Percentiles rank a stretch among this genome's conserved stretches.
Conservation (phyloP, 257 asterid species). For the Solanum etuberosum region DNA sequence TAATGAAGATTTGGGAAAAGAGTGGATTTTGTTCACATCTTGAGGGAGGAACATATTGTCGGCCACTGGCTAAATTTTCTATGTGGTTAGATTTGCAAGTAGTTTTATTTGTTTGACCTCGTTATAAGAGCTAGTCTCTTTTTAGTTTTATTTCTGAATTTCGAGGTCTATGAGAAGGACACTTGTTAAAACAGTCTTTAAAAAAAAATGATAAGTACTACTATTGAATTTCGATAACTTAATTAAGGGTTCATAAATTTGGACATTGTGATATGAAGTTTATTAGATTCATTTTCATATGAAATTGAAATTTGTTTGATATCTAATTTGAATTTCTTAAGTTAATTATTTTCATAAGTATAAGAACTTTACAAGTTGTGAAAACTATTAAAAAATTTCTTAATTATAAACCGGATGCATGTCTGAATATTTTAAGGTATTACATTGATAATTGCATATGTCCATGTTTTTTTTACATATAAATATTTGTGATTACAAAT, state of each 20-base stretch:
- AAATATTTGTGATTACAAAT: background rate
- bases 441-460: background rate
- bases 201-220: background rate
- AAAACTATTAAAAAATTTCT: background rate
- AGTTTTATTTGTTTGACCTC: slow-evolving; percentile 22
- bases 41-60: slow-evolving; percentile 34
- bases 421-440: background rate
- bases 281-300: background rate
- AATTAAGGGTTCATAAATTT: background rate
- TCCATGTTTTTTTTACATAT: accelerated
- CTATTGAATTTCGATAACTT: background rate
- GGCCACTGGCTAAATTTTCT: slow-evolving; percentile 33
- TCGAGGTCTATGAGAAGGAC: background rate
- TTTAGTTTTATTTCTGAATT: background rate
- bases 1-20: background rate
- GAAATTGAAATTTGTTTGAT: background rate
- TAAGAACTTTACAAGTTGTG: background rate
- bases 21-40: slow-evolving; percentile 51
- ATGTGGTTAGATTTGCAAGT: background rate
- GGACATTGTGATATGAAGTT: background rate
- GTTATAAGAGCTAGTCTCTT: slow-evolving; percentile 11
- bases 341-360: no score
- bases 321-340: background rate
- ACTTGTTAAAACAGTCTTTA: background rate
- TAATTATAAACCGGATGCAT: background rate